Base-by-base conservation (phyloP, 257 asterid genomes). In the Eucommia ulmoides region DNA sequence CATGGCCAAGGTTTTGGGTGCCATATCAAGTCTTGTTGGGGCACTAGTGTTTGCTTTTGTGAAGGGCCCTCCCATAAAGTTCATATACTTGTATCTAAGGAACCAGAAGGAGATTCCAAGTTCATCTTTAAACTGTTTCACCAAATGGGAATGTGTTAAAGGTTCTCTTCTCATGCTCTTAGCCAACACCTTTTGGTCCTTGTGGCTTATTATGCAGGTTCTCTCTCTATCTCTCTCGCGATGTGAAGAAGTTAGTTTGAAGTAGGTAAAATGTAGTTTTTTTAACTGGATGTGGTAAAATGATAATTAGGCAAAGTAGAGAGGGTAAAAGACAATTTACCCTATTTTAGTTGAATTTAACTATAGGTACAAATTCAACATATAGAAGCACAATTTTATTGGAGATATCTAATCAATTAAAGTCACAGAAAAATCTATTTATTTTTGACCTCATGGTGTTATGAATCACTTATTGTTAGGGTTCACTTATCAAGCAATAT, bases 181-280 rank as follows among this genome's bases (percentile, higher is more conserved):
- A 8, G 72, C 89, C 59, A 77, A 74, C 63, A 24, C 69, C 0
- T 44, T 38, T 1, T 79, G 86, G 91, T 72, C 84, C n/a, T 47
- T 65, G 14, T 80, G 86, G 89, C 72, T 74, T 48, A 80, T 82
- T 41, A 52, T 74, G 63, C 86, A 74, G 89, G 93, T 80, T 38
- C 17, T 38, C 17, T 38, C 18, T 38, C n/a, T 3, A 38, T 5
- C 12, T 29, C 1, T 5, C 3, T 38, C 45, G 18, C 15, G 3
- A 8, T 0, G 3, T 16, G 15, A 10, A 10, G 14, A 9, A 0
- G 8, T 38, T 38, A 3, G 15, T 14, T 0, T 3, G 17, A 38
- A 16, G 8, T 38, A 5, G 45, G 0, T 14, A 1, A 5, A 19
- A 3, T 38, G 45, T 10, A 14, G 38, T 29, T 29, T 14, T 29